A percentile compares a stretch with the other conserved stretches of the same genome.
These are phyloP conservation scores for Colletotrichum sp. DNA, from an alignment of 2,329 filamentous ascomycete species.

Conservation along the genomic window DNA sequence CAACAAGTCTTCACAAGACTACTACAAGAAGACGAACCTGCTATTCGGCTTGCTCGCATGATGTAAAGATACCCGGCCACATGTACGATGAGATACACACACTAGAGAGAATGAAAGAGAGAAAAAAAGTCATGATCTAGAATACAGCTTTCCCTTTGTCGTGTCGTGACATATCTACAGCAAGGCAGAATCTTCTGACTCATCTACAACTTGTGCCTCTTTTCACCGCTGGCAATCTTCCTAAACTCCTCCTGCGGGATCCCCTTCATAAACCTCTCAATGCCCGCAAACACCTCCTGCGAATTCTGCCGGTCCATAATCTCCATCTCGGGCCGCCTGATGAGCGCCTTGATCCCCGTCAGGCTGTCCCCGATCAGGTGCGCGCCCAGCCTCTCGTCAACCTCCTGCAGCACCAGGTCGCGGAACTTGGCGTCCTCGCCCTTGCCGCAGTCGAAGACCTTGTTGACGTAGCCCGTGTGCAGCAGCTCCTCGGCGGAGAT, in stretches of 20 bases:
- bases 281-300: slow-evolving; percentile 82
- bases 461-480: slow-evolving; percentile 82
- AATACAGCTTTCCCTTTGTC: background rate
- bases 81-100: background rate
- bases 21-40: slow-evolving; percentile 83
- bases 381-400: slow-evolving; percentile 78
- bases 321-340: slow-evolving; percentile 76
- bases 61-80: slow-evolving; percentile 16
- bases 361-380: slow-evolving; percentile 84
- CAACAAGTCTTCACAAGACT: slow-evolving; percentile 70
- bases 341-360: slow-evolving; percentile 83
- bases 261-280: slow-evolving; percentile 80
- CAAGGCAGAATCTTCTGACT: background rate
- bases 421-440: slow-evolving; percentile 74
- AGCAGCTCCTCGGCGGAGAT: slow-evolving; percentile 78
- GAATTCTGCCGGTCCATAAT: slow-evolving; percentile 78
- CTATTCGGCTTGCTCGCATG: slow-evolving; percentile 78
- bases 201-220: slow-evolving; percentile 86
- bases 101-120: background rate
- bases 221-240: slow-evolving; percentile 84
- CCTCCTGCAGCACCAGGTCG: slow-evolving; percentile 74
- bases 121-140: background rate
- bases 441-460: slow-evolving; percentile 65
- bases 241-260: slow-evolving; percentile 88
- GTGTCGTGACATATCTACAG: background rate